Base-by-base conservation (phyloP, 2,329 filamentous ascomycete species). In the Pseudomassariella vexata region DNA sequence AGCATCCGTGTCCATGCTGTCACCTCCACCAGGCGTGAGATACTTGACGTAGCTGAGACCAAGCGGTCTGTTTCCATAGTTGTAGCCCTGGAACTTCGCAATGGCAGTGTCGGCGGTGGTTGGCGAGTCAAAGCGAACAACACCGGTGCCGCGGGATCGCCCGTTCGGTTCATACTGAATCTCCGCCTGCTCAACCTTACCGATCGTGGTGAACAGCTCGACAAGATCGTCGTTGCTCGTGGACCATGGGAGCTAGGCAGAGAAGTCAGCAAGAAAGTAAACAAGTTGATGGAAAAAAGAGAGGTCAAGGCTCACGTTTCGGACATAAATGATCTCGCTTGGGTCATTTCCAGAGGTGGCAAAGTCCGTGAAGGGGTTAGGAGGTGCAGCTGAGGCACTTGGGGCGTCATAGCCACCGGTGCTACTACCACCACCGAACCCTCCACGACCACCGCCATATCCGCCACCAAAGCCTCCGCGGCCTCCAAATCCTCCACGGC, bases 131-230 rank as follows among this genome's bases (percentile, higher is more conserved):
- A 98, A 96, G 41, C 92, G 82, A 35, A 98, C 92, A n/a, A 98
- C 92, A 55, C 92, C 92, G 37, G 85, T 92, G 43, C 92, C 92
- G 43, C 88, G 84, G 38, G 92, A 98, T 49, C 92, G 85, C 27
- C 92, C 92, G 52, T 94, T 96, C 4, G 86, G 84, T 60, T 98
- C 92, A 54, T 98, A 96, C 62, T 98, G 92, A 36, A 98, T 96
- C 64, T 98, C 92, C n/a, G 92, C 92, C 50, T 92, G 88, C 52
- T 95, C 88, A 38, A 98, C 92, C 60, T 95, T 95, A 43, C 92
- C 92, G 52, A 98, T 98, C 9, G 92, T 98, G 12, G 85, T 89
- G 68, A 98, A 98, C 14, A 98, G 74, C 57, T 98, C 92, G 36
- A 96, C 79, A 17, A 98, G 70, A 59, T 98, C 92, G 42, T 98